A percentile compares a stretch with the other conserved stretches of the same genome.
These are phyloP conservation scores for Pseudogymnoascus sp. DNA, from an alignment of 2,329 filamentous ascomycete genomes.

Conservation along the genomic window DNA sequence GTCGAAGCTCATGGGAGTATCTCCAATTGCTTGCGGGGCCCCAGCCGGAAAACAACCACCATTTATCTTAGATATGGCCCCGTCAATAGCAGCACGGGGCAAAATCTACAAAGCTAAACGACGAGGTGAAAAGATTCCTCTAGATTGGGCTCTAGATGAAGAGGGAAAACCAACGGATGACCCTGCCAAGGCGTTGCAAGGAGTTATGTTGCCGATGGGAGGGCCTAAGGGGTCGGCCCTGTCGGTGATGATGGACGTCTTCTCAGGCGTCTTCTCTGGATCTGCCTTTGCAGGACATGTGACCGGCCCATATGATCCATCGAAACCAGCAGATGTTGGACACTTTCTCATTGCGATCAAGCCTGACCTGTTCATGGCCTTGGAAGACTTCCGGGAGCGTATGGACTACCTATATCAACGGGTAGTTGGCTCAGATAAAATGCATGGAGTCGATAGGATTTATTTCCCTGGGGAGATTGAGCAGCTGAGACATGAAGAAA, in stretches of 20 bases:
- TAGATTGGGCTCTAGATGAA: slow-evolving; percentile 21
- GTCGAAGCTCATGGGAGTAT: slow-evolving; percentile 27
- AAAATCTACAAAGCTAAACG: slow-evolving; percentile 23
- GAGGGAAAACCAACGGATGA: slow-evolving; percentile 20
- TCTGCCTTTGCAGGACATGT: slow-evolving; percentile 52
- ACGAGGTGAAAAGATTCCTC: slow-evolving; percentile 22
- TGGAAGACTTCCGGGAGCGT: slow-evolving; percentile 60
- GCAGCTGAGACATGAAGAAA: slow-evolving; percentile 44
- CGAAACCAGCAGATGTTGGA: slow-evolving; percentile 60
- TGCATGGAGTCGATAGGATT: slow-evolving; percentile 48
- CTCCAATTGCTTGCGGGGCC: slow-evolving; percentile 52
- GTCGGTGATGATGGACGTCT: slow-evolving; percentile 57
- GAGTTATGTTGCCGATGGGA: slow-evolving; percentile 39
- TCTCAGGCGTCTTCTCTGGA: slow-evolving; percentile 50
- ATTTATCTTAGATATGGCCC: slow-evolving; percentile 42
- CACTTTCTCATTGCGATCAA: slow-evolving; percentile 67
- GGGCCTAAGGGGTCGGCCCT: slow-evolving; percentile 54
- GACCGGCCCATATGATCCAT: slow-evolving; percentile 45
- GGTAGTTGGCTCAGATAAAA: slow-evolving; percentile 47
- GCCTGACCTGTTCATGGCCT: slow-evolving; percentile 64
- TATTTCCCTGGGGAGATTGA: slow-evolving; percentile 59
- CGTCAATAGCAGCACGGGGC: slow-evolving; percentile 22
- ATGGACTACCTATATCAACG: slow-evolving; percentile 49
- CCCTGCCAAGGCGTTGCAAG: slow-evolving; percentile 19
- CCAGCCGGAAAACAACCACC: slow-evolving; percentile 50